Percentiles rank a stretch among this genome's conserved stretches.
Conservation (phyloP, 2,329 filamentous ascomycete genomes). For the Fusarium robinianum region DNA sequence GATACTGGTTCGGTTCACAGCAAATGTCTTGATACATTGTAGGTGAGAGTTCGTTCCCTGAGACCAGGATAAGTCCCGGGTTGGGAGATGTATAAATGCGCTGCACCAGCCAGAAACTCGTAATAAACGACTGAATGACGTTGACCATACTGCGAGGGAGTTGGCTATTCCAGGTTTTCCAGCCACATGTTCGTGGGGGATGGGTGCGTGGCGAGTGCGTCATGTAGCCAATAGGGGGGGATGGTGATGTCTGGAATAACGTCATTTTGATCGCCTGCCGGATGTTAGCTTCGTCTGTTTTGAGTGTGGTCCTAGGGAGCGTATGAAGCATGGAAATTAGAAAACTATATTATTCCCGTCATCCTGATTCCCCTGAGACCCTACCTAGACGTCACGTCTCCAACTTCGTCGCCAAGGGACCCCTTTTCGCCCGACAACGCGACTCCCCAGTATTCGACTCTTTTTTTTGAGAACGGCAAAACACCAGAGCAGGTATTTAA, state of each 20-base stretch:
- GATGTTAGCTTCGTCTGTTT: no score
- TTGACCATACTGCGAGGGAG: slow-evolving; percentile 15
- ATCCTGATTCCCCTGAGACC: no score
- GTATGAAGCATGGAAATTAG: no score
- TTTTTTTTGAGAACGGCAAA: no score
- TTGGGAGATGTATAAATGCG: background rate
- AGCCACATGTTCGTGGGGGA: slow-evolving; percentile 22
- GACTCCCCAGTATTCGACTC: no score
- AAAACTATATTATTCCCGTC: no score
- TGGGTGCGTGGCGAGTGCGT: slow-evolving; percentile 28
- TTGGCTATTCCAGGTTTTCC: slow-evolving; percentile 32
- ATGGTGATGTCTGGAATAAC: slow-evolving; percentile 15
- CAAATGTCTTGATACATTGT: background rate
- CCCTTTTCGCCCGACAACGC: no score
- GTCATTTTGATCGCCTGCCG: slow-evolving; percentile 19
- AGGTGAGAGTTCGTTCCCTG: no score
- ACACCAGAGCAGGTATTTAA: no score
- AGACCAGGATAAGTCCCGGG: background rate
- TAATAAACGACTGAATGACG: slow-evolving; percentile 27
- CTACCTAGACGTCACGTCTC: no score
- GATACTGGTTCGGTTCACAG: background rate
- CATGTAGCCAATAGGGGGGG: slow-evolving; percentile 15
- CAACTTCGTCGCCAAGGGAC: no score
- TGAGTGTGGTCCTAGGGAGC: no score
- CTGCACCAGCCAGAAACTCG: background rate